A percentile compares a stretch with the other conserved stretches of the same genome.
phyloP scores from a whole-genome alignment of 345 rosid genomes.

The Populus nigra region DNA sequence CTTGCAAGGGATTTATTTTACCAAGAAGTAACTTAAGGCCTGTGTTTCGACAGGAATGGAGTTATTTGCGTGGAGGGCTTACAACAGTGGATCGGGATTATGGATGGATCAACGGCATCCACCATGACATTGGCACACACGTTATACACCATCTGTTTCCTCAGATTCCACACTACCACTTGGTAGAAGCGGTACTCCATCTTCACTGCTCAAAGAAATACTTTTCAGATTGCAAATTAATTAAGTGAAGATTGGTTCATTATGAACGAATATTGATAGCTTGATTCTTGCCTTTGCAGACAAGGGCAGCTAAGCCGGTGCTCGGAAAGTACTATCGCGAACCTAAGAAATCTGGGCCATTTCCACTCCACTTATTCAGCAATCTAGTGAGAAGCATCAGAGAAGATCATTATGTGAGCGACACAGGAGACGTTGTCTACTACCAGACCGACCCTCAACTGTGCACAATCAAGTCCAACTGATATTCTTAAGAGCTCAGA shows the following conservation, averaged over 20 bases:
- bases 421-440: conserved; percentile 69
- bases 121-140: conserved; percentile 91
- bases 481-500: neutral
- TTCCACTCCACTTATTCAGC: conserved; percentile 63
- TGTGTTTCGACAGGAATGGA: conserved; percentile 59
- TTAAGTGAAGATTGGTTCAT: neutral
- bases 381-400: conserved; percentile 50
- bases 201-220: neutral
- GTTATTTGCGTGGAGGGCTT: conserved; percentile 77
- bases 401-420: conserved; percentile 76
- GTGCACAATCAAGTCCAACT: neutral
- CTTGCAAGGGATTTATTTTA: neutral
- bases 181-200: conserved; percentile 69
- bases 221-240: neutral
- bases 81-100: conserved; percentile 86
- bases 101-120: conserved; percentile 66
- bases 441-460: conserved; percentile 57
- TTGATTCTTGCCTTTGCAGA: neutral
- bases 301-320: conserved; percentile 57
- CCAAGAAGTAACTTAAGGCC: neutral
- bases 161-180: conserved; percentile 85
- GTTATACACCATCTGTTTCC: conserved; percentile 93
- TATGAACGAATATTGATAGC: neutral
- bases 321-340: conserved; percentile 80
- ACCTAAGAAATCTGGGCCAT: conserved; percentile 65